Conservation (phyloP, 805 yeast species). For the Starmerella stellata region DNA sequence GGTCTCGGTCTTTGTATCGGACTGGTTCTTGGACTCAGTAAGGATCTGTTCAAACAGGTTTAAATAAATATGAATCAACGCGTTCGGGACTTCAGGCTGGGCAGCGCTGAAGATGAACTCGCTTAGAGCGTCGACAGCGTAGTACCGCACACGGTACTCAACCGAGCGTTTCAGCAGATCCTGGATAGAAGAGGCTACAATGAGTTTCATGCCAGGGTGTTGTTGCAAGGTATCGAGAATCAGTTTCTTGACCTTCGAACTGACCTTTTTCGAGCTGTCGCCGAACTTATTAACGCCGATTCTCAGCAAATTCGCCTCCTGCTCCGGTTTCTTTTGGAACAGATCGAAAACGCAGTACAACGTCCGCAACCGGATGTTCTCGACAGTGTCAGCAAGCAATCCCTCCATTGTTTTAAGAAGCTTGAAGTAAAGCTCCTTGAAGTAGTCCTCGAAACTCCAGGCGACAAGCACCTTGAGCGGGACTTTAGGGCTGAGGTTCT, state of each 20-base stretch:
- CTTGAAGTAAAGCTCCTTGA: constrained; percentile 59
- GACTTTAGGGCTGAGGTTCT: constrained; percentile 33
- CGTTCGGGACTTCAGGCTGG: constrained; percentile 69
- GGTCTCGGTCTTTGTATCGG: constrained; percentile 23
- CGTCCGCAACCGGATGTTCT: constrained; percentile 65
- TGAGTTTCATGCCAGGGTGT: constrained; percentile 88
- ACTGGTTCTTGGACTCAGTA: constrained; percentile 32
- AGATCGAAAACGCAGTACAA: constrained; percentile 64
- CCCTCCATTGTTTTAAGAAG: constrained; percentile 60
- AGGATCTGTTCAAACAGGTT: constrained; percentile 69
- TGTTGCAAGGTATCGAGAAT: constrained; percentile 65
- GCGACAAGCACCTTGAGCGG: constrained; percentile 44
- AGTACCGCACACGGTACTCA: constrained; percentile 78
- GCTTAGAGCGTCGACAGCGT: constrained; percentile 70
- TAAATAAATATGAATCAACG: constrained; percentile 66
- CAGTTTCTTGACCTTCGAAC: constrained; percentile 71
- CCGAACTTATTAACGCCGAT: constrained; percentile 89
- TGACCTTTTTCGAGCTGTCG: constrained; percentile 76
- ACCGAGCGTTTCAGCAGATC: constrained; percentile 55
- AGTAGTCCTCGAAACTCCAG: constrained; percentile 75
- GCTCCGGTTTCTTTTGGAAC: constrained; percentile 78
- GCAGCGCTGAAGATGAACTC: constrained; percentile 73
- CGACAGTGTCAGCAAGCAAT: constrained; percentile 77
- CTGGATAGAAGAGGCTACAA: constrained; percentile 59
- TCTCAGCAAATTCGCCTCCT: constrained; percentile 75